Evolutionary conservation across 129 eudicot genomes (phyloP).

Genomic region (Calendula officinalis): DNA sequence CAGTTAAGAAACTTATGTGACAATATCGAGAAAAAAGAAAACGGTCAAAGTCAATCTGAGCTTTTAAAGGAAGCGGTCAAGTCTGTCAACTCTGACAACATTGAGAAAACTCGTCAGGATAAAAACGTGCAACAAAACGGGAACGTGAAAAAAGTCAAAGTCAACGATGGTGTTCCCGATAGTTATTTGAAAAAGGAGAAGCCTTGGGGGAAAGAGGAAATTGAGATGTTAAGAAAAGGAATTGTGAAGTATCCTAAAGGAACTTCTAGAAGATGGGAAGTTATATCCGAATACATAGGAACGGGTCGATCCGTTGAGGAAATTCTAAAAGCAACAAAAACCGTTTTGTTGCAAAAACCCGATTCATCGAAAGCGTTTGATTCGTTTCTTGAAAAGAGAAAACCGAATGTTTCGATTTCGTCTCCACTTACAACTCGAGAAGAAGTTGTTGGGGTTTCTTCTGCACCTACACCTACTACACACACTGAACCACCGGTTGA

Average conservation of each 20-base stretch:
- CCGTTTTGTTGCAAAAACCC: slow-evolving; percentile 90
- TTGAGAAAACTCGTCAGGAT: slow-evolving; percentile 30
- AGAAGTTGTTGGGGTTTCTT: slow-evolving; percentile 47
- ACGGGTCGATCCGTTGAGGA: slow-evolving; percentile 86
- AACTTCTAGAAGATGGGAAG: slow-evolving; percentile 97
- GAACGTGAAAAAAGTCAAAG: slow-evolving; percentile 29
- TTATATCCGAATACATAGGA: slow-evolving; percentile 86
- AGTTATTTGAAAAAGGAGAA: slow-evolving; percentile 58
- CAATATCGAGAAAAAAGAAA: slow-evolving; percentile 49
- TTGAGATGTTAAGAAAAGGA: slow-evolving; percentile 83
- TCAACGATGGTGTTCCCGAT: slow-evolving; percentile 31
- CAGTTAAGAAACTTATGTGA: slow-evolving; percentile 64
- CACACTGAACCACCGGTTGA: background rate
- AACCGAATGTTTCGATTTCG: slow-evolving; percentile 64
- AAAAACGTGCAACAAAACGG: slow-evolving; percentile 51
- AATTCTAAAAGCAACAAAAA: slow-evolving; percentile 93
- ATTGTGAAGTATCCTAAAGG: slow-evolving; percentile 84
- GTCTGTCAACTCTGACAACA: slow-evolving; percentile 3
- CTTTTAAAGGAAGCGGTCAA: slow-evolving; percentile 50
- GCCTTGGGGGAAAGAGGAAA: slow-evolving; percentile 93
- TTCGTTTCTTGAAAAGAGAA: slow-evolving; percentile 94
- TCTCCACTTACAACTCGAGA: slow-evolving; percentile 92
- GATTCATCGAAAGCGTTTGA: slow-evolving; percentile 96
- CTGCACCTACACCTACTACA: slow-evolving; percentile 10
- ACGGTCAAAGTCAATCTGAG: slow-evolving; percentile 39